Evolutionary conservation across 441 rosid species (phyloP).

Genomic region (Populus hybrid): DNA sequence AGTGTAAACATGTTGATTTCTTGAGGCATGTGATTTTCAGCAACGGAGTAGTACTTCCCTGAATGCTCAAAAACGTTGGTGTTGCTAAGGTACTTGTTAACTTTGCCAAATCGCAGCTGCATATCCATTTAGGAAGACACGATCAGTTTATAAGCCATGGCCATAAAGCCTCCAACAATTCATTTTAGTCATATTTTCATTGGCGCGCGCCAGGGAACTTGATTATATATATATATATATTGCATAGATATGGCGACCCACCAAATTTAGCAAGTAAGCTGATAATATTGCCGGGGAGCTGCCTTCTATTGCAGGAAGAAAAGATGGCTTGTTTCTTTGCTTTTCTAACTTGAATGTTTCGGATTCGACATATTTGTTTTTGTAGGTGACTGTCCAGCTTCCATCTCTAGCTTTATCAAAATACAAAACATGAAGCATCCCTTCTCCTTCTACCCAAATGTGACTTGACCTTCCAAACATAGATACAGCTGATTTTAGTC

Average conservation of each 20-base stretch:
- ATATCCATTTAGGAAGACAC: neutral
- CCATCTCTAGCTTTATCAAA: constrained; percentile 31
- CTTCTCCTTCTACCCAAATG: constrained; percentile 60
- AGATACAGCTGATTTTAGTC: constrained; percentile 36
- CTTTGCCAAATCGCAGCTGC: constrained; percentile 45
- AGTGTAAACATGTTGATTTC: constrained; percentile 44
- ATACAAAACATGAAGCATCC: constrained; percentile 58
- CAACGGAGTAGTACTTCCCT: constrained; percentile 43
- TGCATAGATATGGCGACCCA: no score
- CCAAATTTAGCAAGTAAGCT: constrained; percentile 46
- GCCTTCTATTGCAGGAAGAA: constrained; percentile 49
- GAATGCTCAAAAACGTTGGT: constrained; percentile 54
- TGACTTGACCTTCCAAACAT: constrained; percentile 44
- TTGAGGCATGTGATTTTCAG: constrained; percentile 54
- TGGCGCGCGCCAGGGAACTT: no score
- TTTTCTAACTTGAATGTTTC: constrained; percentile 43
- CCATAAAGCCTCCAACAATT: neutral
- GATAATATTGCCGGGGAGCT: constrained; percentile 35
- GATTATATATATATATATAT: no score
- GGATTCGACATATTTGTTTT: constrained; percentile 39
- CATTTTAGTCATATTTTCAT: neutral
- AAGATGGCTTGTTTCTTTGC: constrained; percentile 35
- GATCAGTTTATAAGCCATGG: neutral
- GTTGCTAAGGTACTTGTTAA: constrained; percentile 46
- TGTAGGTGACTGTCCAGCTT: constrained; percentile 34